phyloP scores from a whole-genome alignment of 2,329 filamentous ascomycete species.

The Xylaria sp. region DNA sequence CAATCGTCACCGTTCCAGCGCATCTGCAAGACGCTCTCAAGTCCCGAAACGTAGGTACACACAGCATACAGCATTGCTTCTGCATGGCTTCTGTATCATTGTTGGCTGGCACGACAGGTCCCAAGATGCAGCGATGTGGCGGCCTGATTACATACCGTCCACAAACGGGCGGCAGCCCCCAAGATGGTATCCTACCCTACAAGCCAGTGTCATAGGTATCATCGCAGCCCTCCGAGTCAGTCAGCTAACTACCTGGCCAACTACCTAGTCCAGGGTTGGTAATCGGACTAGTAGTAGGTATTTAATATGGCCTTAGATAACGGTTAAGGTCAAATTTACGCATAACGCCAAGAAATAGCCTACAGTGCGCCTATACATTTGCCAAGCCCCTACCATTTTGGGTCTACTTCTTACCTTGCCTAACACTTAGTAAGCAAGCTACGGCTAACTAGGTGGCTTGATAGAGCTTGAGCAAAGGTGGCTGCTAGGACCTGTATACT shows the following conservation, averaged over 20 bases:
- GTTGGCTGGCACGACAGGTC: conserved; percentile 12
- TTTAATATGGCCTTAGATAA: too few relatives aligned
- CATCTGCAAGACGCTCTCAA: conserved; percentile 31
- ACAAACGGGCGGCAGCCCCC: conserved; percentile 14
- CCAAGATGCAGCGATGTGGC: conserved; percentile 16
- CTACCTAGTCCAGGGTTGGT: too few relatives aligned
- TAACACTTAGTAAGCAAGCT: too few relatives aligned
- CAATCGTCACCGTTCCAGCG: conserved; percentile 33
- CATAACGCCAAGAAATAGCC: too few relatives aligned
- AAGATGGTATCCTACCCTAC: neutral
- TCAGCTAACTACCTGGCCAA: conserved; percentile 14
- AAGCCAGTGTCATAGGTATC: conserved; percentile 9
- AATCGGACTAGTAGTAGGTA: too few relatives aligned
- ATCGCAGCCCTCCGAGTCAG: conserved; percentile 15
- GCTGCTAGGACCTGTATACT: too few relatives aligned
- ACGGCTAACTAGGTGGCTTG: too few relatives aligned
- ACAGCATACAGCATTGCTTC: conserved; percentile 5
- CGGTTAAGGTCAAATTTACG: too few relatives aligned
- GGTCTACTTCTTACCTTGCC: too few relatives aligned
- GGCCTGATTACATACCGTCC: conserved; percentile 15
- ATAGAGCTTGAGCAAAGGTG: too few relatives aligned
- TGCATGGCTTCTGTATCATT: conserved; percentile 25
- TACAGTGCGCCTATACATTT: too few relatives aligned
- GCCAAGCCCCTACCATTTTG: too few relatives aligned
- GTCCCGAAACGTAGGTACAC: conserved; percentile 29